These are phyloP conservation scores for Colletotrichum siamense DNA, from an alignment of 2,329 filamentous ascomycete genomes.

Conservation along the genomic window DNA sequence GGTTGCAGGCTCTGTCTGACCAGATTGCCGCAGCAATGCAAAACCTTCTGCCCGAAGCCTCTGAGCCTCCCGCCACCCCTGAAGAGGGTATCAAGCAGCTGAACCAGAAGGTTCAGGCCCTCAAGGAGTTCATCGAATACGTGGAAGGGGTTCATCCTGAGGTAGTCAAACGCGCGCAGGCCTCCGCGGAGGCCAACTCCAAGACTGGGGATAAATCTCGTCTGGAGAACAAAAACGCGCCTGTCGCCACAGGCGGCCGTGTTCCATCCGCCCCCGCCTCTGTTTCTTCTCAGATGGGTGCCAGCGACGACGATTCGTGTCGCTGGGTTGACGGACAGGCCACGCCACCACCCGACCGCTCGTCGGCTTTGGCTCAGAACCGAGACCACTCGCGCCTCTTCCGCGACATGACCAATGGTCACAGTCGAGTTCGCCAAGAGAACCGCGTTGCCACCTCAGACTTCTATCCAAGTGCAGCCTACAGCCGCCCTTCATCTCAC, in stretches of 20 bases:
- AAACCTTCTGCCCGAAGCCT: neutral
- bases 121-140: conserved; percentile 20
- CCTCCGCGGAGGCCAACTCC: neutral
- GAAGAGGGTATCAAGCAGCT: neutral
- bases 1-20: conserved; percentile 9
- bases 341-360: conserved; percentile 12
- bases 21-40: conserved; percentile 5
- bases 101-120: conserved; percentile 4
- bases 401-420: conserved; percentile 1
- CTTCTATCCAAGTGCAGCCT: conserved; percentile 8
- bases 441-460: neutral
- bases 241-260: neutral
- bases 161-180: conserved; percentile 6
- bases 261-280: conserved; percentile 13
- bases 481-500: conserved; percentile 12
- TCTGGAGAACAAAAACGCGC: neutral
- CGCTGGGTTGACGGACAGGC: conserved; percentile 18
- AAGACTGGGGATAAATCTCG: neutral
- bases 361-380: conserved; percentile 7
- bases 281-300: conserved; percentile 6
- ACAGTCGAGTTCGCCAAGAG: neutral
- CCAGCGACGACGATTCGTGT: conserved; percentile 12
- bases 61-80: neutral
- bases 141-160: conserved; percentile 16
- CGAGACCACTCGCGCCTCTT: conserved; percentile 19